These are phyloP conservation scores for Cyclostephanos tholiformis DNA, from an alignment of 108 stramenopile genomes.

Conservation along the genomic window DNA sequence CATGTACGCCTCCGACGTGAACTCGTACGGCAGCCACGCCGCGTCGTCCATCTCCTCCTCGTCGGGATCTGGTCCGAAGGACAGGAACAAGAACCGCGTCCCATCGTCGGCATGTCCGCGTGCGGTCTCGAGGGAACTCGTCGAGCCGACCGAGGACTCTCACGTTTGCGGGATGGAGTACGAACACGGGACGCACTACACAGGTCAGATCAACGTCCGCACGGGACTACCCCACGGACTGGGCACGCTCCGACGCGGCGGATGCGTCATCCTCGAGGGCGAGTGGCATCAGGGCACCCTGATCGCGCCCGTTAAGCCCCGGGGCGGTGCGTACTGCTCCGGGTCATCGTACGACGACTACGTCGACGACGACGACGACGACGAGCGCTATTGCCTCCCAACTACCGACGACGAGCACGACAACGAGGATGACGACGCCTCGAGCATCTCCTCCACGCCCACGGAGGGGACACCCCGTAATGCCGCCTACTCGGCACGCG, in stretches of 20 bases:
- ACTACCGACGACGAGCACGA: not conserved
- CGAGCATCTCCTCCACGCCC: not conserved
- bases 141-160: not conserved
- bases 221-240: conserved; percentile 1
- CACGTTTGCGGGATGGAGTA: conserved; percentile 7
- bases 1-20: not conserved
- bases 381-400: not conserved
- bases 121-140: too few relatives aligned
- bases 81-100: not conserved
- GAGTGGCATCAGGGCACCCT: not conserved
- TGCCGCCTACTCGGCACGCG: not conserved
- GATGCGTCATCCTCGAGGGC: not conserved
- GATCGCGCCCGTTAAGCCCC: not conserved
- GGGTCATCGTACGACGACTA: not conserved
- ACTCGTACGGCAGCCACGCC: too few relatives aligned
- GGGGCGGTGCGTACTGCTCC: not conserved
- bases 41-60: too few relatives aligned
- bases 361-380: not conserved
- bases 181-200: not conserved
- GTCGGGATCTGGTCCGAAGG: not conserved
- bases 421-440: not conserved
- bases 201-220: not conserved
- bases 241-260: not conserved
- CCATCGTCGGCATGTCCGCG: too few relatives aligned
- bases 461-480: not conserved